A percentile compares a stretch with the other conserved stretches of the same genome.
Evolutionary conservation across 148 eudicot species (phyloP).

Genomic region (Rhododendron williamsianum): DNA sequence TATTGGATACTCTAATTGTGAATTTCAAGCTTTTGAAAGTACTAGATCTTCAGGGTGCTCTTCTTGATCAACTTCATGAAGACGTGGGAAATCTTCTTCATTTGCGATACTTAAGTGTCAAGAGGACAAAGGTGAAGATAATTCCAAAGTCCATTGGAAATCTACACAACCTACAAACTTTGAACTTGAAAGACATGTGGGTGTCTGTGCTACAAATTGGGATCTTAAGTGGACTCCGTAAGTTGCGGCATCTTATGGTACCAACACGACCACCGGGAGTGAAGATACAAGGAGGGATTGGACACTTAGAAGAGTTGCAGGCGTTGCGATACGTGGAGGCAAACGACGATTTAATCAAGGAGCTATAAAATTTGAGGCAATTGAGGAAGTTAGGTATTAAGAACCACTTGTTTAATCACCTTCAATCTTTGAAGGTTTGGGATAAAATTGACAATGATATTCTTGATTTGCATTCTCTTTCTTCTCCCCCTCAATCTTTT

Average conservation of each 20-base stretch:
- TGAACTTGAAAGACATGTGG: neutral
- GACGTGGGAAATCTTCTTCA: neutral
- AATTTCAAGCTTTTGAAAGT: neutral
- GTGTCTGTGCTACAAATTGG: neutral
- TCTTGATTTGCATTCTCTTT: neutral
- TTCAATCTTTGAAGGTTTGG: neutral
- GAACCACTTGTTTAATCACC: too few species aligned
- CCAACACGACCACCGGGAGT: too few species aligned
- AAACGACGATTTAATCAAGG: neutral
- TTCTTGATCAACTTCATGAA: neutral
- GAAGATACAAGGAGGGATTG: neutral
- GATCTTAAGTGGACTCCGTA: neutral
- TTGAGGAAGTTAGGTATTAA: neutral
- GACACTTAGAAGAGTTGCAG: neutral
- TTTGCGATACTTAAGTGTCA: constrained; percentile 2
- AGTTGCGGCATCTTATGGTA: neutral
- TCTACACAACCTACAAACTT: neutral
- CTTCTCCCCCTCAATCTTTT: neutral
- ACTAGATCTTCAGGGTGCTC: neutral
- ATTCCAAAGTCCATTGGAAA: constrained; percentile 14
- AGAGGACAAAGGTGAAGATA: neutral
- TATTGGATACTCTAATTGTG: too few species aligned
- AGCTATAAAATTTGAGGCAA: neutral
- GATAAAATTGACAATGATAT: neutral
- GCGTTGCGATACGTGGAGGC: neutral